Base-by-base conservation (phyloP, 345 rosid species). In the Rhizophora mangle region DNA sequence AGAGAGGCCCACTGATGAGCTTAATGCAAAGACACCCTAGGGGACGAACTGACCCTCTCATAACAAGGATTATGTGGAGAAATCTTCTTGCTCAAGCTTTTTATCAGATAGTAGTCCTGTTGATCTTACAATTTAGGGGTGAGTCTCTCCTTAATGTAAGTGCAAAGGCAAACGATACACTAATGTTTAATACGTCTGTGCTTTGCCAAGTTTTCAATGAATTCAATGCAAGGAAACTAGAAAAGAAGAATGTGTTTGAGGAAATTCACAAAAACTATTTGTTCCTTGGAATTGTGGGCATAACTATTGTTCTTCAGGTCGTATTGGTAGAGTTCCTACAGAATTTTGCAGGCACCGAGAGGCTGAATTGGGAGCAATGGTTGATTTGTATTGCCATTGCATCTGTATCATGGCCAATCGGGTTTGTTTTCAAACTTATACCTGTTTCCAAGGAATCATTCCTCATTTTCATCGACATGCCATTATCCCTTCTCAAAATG, bases 251-350 rank as follows among this genome's bases (percentile, higher is more conserved):
- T 30, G 79, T 76, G 13, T 76, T 76, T 34, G 58, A 71, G 55
- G 79, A 72, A 4, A 34, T 76, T 6, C 68, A 27, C 37, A 60
- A 46, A 61, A 76, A 76, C 31, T 68, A 70, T 30, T 30, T 76
- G 72, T 76, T 76, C 62, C 43, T 76, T 4, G 79, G 75, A 20
- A 76, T 76, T 37, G 58, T 76, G 31, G 90, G 82, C 16, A 53
- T 85, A 62, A 88, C 93, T 4, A 73, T 88, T 32, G 71, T 83
- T 64, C 93, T 88, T 69, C 93, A 88, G 78, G 88, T 86, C 49
- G 76, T 85, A 67, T 82, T 86, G 90, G 88, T 81, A 64, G 88
- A 87, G 70, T 84, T 85, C 73, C 72, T 89, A 2, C 82, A 82
- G 81, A 84, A 84, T 63, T 85, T 85, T 78, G 89, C 91, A 20